Percentiles rank a stretch among this genome's conserved stretches.
phyloP scores from a whole-genome alignment of 2,329 filamentous ascomycete genomes.

The Blastomyces parvus region DNA sequence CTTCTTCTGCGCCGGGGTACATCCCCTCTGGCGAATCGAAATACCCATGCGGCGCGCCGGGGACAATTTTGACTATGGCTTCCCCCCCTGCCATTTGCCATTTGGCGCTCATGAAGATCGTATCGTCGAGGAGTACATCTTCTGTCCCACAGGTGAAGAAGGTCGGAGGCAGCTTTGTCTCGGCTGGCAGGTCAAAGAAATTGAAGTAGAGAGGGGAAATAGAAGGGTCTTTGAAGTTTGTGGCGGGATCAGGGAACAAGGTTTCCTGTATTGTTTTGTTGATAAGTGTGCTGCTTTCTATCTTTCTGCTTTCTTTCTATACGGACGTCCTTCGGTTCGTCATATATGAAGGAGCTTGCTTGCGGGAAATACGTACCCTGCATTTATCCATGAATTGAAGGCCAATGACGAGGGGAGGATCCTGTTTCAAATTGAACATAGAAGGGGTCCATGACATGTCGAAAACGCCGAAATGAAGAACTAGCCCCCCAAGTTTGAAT shows the following conservation, averaged over 20 bases:
- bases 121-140: conserved; percentile 46
- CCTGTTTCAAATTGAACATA: no score
- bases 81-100: conserved; percentile 46
- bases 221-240: conserved; percentile 34
- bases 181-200: conserved; percentile 23
- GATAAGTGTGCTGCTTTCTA: not conserved
- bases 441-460: no score
- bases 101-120: conserved; percentile 45
- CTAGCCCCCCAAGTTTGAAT: no score
- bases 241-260: conserved; percentile 36
- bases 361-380: no score
- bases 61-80: conserved; percentile 44
- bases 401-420: no score
- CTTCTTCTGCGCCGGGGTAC: conserved; percentile 1
- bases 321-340: no score
- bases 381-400: no score
- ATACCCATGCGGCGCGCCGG: conserved; percentile 48
- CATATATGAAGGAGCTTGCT: no score
- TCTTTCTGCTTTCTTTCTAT: no score
- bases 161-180: conserved; percentile 37
- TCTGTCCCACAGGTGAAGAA: conserved; percentile 48
- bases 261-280: conserved; percentile 22
- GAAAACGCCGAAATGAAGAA: no score
- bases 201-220: conserved; percentile 46
- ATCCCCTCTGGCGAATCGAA: conserved; percentile 25